Base-by-base conservation (phyloP, 192 early-diverging fungal genomes). In the Coemansia biformis region DNA sequence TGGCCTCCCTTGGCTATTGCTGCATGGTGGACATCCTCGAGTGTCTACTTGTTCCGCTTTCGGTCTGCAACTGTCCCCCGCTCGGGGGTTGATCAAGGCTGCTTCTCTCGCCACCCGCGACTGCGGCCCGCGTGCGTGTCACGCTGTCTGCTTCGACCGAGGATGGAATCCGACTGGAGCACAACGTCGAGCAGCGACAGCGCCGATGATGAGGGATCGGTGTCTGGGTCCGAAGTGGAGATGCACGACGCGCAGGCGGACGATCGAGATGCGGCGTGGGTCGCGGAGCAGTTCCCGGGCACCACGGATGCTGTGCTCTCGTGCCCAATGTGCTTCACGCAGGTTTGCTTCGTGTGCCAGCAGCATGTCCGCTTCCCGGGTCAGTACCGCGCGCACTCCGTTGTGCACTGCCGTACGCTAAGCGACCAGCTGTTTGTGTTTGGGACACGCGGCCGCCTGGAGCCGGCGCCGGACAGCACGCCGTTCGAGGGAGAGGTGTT, bases 271-370 rank as follows among this genome's bases (percentile, higher is more conserved):
- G 48, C 65, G 5, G 48, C 7, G 18, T 68, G 65, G 65, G 12
- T 57, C 2, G 22, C 21, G 2, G n/a, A 30, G 23, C 37, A 42
- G 28, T 44, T 57, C 18, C 66, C 66, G 9, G 66, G 59, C 0
- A 19, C 26, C 12, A 65, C 58, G 1, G 69, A 73, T 30, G 69
- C 69, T 2, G 50, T 73, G n/a, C 69, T 73, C 13, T 52, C 62
- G 3, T 73, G 69, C 32, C 62, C 69, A 13, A 31, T 41, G 33
- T 73, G 69, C 54, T 65, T 73, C 13, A 50, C 39, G 8, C 69
- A 73, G 43, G 46, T 73, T 24, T 73, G 69, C 39, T 66, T 73
- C 54, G 52, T 56, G 7, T 73, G 69, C 30, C 69, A 73, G 38
- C 38, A 28, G 3, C 69, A 73, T 10, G 24, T 52, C 1, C 19